Base-by-base conservation (phyloP, 1,284 basidiomycete genomes). In the Vanrija sp. region DNA sequence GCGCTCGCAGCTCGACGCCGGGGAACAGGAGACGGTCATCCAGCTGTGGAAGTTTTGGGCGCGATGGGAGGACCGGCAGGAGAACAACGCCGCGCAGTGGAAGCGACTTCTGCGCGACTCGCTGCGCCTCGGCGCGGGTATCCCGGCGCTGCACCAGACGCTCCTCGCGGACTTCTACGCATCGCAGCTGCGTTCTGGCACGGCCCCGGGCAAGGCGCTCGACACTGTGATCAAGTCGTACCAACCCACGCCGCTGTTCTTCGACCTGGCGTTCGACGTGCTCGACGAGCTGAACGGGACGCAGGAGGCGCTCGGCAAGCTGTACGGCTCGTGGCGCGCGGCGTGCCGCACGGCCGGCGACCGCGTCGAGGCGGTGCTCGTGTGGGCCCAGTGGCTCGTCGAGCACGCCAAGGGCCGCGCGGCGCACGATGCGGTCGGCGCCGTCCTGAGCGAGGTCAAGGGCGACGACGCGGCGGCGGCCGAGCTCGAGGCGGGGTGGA, bases 311-410 rank as follows among this genome's bases (percentile, higher is more conserved):
- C 49, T 70, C 18, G 35, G 49, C 6, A 46, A 48, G 23, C 49
- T 71, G 9, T 69, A 72, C 51, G 53, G 62, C 35, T 49, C 51
- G 3, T 69, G 68, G 64, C 60, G 61, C n/a, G 42, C 45, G 0
- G 59, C 56, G 12, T 60, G 59, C 23, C 57, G 55, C 24, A 43
- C 49, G 3, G 44, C 49, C 10, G 20, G 23, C 5, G 60, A 65
- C 7, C 55, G 54, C 35, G 62, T 67, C 6, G 51, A 57, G 0
- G 69, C 67, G 8, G 65, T 47, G 0, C 46, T 71, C 22, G 35
- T 36, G 1, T 68, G 60, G 53, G 65, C 61, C 10, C 44, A 48
- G 18, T 66, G 62, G 59, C 54, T 68, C 19, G 16, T 72, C 37
- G 38, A 44, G 9, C 36, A 51, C 22, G 50, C 62, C 8, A 60